phyloP scores from a whole-genome alignment of 495 filamentous ascomycete genomes.

The Podospora conica region DNA sequence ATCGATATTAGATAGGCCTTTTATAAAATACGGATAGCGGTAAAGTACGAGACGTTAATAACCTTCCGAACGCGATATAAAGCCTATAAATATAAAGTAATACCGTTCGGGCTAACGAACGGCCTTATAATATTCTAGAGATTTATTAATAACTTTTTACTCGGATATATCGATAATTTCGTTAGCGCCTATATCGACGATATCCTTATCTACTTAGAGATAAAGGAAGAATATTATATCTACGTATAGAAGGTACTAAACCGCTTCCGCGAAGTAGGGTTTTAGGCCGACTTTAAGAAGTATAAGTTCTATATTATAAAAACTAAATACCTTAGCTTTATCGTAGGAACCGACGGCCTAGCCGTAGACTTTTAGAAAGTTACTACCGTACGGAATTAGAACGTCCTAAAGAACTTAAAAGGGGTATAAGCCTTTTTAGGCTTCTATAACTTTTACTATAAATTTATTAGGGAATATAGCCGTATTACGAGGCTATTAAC shows the following conservation, averaged over 20 bases:
- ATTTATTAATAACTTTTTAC: too few relatives aligned
- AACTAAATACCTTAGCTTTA: constrained; percentile 23
- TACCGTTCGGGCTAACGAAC: too few relatives aligned
- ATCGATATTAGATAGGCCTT: too few relatives aligned
- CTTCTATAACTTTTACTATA: constrained; percentile 9
- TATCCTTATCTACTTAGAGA: constrained; percentile 9
- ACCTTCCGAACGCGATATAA: too few relatives aligned
- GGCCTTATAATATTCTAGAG: too few relatives aligned
- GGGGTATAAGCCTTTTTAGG: constrained; percentile 5
- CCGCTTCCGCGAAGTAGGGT: constrained; percentile 10
- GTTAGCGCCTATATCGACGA: too few relatives aligned
- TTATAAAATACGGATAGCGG: too few relatives aligned
- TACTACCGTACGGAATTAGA: background rate
- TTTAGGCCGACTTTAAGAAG: constrained; percentile 26
- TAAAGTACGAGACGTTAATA: too few relatives aligned
- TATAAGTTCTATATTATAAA: constrained; percentile 22
- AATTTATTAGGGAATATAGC: constrained; percentile 9
- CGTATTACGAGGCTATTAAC: background rate
- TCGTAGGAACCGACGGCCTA: constrained; percentile 15
- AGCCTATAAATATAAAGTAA: too few relatives aligned
- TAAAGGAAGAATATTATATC: background rate
- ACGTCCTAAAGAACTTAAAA: background rate
- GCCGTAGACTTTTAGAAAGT: background rate
- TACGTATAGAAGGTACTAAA: constrained; percentile 9
- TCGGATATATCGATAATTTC: too few relatives aligned